Base-by-base conservation (phyloP, 805 yeast species). In the Wickerhamiella azymoides region DNA sequence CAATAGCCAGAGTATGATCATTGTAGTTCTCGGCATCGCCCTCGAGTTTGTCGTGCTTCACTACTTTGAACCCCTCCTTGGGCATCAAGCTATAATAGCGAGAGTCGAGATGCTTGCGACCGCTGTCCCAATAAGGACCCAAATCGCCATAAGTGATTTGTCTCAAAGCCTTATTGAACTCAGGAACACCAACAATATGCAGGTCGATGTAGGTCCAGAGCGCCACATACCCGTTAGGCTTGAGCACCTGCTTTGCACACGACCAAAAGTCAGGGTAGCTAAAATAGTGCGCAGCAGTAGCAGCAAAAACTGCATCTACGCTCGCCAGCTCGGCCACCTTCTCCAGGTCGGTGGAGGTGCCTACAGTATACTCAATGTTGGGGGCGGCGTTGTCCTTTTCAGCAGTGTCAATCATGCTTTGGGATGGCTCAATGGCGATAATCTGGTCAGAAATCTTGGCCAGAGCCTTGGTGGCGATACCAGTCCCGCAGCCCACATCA, bases 261-360 rank as follows among this genome's bases (percentile, higher is more conserved):
- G 60, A 54, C 57, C 76, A 77, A 57, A 78, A 79, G 25, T 53
- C 52, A 0, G 65, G 63, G 48, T 74, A 79, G 47, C 79, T 70
- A 47, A 84, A 73, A 94, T 95, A 86, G 62, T 86, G 96, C n/a
- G 73, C 76, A 48, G 86, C 80, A 58, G 86, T 86, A 0, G 88
- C 94, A n/a, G 79, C 82, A 2, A 85, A 72, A 11, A 84, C 66
- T 54, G 84, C 49, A 57, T 81, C 93, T 7, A 77, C 73, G 0
- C 74, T 59, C 9, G 54, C 53, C 21, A 56, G 57, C 6, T 47
- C 50, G 5, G 59, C 47, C 21, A 42, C 39, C 2, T 52, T 47
- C 32, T 2, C 54, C 33, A 39, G 61, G 41, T 21, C 60, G 52
- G 47, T 18, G 21, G 56, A 60, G 10, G 28, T 38, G 16, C 56